phyloP scores from a whole-genome alignment of 192 early-diverging fungal species.

The Podila verticillata region DNA sequence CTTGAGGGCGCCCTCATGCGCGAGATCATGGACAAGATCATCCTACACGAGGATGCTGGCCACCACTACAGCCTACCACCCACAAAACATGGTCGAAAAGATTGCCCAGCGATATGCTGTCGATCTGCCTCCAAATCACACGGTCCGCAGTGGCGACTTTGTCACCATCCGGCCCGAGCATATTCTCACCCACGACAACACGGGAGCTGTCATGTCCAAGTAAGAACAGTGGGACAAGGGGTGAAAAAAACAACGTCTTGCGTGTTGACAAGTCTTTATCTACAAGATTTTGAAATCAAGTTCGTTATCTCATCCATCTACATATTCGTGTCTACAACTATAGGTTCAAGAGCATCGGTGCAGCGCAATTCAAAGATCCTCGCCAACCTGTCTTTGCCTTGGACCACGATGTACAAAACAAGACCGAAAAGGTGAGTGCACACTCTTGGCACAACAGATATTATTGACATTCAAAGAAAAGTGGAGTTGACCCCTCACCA shows the following conservation, averaged over 20 bases:
- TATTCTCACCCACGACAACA: constrained; percentile 98
- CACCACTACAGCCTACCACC: constrained; percentile 24
- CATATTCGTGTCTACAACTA: background rate
- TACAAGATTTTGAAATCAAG: background rate
- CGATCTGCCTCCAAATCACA: constrained; percentile 70
- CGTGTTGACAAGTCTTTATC: background rate
- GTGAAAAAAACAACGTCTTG: background rate
- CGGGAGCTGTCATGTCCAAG: constrained; percentile 93
- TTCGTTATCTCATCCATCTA: background rate
- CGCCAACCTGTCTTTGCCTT: constrained; percentile 93
- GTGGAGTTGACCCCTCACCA: background rate
- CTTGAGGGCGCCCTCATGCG: constrained; percentile 6
- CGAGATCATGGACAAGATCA: background rate
- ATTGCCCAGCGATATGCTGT: constrained; percentile 94
- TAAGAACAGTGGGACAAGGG: constrained; percentile 49
- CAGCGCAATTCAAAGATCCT: constrained; percentile 80
- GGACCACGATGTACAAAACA: constrained; percentile 99
- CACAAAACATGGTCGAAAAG: constrained; percentile 94
- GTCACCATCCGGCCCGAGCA: constrained; percentile 92
- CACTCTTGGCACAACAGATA: background rate
- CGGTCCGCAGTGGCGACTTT: constrained; percentile 91
- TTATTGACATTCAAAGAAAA: background rate
- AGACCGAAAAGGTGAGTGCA: constrained; percentile 73
- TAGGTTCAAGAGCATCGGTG: constrained; percentile 92
- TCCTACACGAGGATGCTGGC: constrained; percentile 35